phyloP scores from a whole-genome alignment of 257 asterid genomes.

The Nicotiana obtusifolia region DNA sequence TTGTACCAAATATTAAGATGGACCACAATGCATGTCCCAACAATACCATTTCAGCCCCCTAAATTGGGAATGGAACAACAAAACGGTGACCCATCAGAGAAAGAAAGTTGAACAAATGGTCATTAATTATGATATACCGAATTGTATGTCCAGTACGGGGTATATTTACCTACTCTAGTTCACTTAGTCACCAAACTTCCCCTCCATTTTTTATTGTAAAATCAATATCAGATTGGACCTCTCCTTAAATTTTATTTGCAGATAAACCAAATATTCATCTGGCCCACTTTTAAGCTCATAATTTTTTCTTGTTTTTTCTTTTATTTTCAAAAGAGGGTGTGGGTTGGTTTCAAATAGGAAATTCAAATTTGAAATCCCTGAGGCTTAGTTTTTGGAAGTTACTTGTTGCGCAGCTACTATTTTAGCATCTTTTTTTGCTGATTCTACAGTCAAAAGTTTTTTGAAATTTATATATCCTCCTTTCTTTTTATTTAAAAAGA shows the following conservation, averaged over 20 bases:
- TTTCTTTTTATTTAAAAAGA: background rate
- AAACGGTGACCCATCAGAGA: background rate
- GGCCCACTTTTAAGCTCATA: background rate
- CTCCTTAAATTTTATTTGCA: background rate
- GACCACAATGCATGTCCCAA: background rate
- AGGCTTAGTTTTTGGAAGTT: constrained; percentile 15
- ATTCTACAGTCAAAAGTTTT: constrained; percentile 15
- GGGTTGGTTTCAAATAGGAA: constrained; percentile 5
- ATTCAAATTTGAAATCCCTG: constrained; percentile 38
- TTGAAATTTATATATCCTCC: background rate
- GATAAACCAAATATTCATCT: background rate
- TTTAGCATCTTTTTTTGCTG: constrained; percentile 24
- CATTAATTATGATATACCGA: background rate
- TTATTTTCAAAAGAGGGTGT: background rate
- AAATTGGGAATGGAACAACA: constrained; percentile 13
- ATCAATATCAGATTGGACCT: background rate
- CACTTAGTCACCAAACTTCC: background rate
- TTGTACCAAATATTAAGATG: background rate
- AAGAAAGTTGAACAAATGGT: background rate
- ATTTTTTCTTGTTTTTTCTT: background rate
- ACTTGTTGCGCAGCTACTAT: constrained; percentile 19
- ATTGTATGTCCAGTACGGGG: background rate
- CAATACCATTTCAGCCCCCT: background rate
- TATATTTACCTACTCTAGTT: background rate
- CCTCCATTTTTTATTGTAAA: background rate